Conservation (phyloP, 768 basidiomycete genomes). For the Pseudohyphozyma bogoriensis region DNA sequence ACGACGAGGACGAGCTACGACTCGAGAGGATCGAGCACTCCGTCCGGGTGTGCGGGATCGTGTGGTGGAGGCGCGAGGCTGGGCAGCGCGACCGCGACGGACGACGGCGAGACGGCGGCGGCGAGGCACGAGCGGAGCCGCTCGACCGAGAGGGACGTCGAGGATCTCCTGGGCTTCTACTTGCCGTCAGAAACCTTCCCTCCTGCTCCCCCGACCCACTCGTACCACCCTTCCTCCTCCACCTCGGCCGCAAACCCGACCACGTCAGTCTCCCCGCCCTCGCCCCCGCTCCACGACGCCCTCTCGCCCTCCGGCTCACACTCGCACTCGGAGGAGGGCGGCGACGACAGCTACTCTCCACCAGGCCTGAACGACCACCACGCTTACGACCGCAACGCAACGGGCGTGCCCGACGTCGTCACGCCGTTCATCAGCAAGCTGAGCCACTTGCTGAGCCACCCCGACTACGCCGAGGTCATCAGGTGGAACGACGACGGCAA, state of each 20-base stretch:
- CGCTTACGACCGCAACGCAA: too few relatives aligned
- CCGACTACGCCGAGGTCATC: conserved; percentile 5
- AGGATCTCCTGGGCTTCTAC: background rate
- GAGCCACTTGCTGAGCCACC: background rate
- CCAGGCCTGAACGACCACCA: too few relatives aligned
- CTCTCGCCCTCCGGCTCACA: background rate
- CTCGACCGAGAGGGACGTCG: background rate
- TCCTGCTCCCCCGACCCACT: background rate
- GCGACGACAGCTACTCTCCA: too few relatives aligned
- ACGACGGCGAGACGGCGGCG: background rate
- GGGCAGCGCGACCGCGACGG: background rate
- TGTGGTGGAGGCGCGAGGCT: background rate
- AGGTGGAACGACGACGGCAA: conserved; percentile 10
- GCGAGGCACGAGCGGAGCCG: background rate
- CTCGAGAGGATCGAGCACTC: background rate
- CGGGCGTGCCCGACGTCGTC: background rate
- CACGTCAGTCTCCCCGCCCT: too few relatives aligned
- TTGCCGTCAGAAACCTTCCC: background rate
- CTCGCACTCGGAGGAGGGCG: background rate
- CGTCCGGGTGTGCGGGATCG: background rate
- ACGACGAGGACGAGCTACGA: background rate
- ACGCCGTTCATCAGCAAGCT: conserved; percentile 20
- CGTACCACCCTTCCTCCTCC: too few relatives aligned
- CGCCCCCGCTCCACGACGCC: background rate
- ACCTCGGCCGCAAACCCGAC: too few relatives aligned